Evolutionary conservation across 164 flowering plant species (phyloP).

Genomic region (Magnolia kwangsiensis): DNA sequence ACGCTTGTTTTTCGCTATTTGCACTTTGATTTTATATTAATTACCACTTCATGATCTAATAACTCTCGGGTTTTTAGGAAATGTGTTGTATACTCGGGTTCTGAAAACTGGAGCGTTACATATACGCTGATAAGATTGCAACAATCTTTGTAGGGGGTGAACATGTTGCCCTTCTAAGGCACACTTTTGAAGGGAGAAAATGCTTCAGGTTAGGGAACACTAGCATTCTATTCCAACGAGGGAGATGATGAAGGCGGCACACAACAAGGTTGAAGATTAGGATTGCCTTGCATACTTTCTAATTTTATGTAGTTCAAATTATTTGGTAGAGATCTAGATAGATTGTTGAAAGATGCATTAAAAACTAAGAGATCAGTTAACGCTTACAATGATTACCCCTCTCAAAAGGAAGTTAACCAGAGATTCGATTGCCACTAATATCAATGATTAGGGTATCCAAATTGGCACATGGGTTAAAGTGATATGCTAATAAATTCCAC

Average conservation of each 20-base stretch:
- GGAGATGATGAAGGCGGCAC: constrained; percentile 41
- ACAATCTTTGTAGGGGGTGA: constrained; percentile 77
- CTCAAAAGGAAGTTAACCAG: constrained; percentile 54
- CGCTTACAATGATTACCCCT: constrained; percentile 46
- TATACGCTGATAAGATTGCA: constrained; percentile 72
- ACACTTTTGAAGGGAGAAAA: constrained; percentile 36
- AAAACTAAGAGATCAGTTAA: constrained; percentile 48
- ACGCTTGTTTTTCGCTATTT: too few species aligned
- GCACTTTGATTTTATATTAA: too few species aligned
- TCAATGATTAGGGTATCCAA: constrained; percentile 42
- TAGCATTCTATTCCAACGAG: constrained; percentile 30
- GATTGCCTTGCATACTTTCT: constrained; percentile 16
- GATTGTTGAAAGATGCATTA: constrained; percentile 76
- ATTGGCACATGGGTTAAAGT: constrained; percentile 54
- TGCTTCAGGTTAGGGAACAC: constrained; percentile 24
- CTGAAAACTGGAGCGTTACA: constrained; percentile 67
- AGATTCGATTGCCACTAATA: constrained; percentile 52
- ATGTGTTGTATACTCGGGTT: constrained; percentile 28
- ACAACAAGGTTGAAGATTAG: constrained; percentile 40
- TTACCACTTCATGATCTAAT: constrained; percentile 27
- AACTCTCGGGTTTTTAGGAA: too few species aligned
- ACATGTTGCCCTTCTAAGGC: constrained; percentile 14
- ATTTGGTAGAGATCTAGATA: constrained; percentile 61
- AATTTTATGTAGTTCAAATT: constrained; percentile 34
- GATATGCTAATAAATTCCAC: constrained; percentile 38